Evolutionary conservation across 2,329 filamentous ascomycete species (phyloP).

Genomic region (Neurospora sp.): DNA sequence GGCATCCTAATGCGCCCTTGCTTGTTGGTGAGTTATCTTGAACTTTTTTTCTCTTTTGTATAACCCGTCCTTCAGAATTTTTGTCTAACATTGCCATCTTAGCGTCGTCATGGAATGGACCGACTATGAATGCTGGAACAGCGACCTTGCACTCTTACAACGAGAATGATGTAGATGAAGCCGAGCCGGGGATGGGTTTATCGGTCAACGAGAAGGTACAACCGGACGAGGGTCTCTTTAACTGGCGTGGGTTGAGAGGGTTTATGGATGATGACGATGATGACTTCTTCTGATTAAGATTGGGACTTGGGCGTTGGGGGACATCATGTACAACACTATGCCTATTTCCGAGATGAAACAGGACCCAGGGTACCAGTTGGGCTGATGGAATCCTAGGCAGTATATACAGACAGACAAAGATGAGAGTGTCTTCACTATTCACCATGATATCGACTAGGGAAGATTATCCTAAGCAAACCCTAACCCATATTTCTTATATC

Average conservation of each 20-base stretch:
- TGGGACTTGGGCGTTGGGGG: not conserved
- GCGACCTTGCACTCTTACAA: conserved; percentile 73
- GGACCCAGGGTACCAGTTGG: not conserved
- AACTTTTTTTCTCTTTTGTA: not conserved
- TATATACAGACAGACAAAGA: not conserved
- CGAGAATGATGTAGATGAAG: conserved; percentile 56
- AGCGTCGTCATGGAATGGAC: conserved; percentile 80
- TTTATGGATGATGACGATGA: not conserved
- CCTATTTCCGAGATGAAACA: not conserved
- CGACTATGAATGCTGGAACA: conserved; percentile 58
- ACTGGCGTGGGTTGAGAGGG: not conserved
- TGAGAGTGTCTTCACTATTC: not conserved
- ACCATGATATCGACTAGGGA: not conserved
- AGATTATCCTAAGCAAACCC: not conserved
- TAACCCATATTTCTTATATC: not conserved
- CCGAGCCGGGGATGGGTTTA: conserved; percentile 44
- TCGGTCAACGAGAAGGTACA: conserved; percentile 51
- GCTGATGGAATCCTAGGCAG: not conserved
- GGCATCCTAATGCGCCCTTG: conserved; percentile 78
- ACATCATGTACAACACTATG: not conserved
- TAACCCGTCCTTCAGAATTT: not conserved
- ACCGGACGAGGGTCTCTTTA: conserved; percentile 12
- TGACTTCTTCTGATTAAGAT: not conserved
- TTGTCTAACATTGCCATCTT: conserved; percentile 4
- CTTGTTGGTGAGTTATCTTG: conserved; percentile 47